Conservation (phyloP, 2,329 filamentous ascomycete genomes). For the Fusarium nygamai region DNA sequence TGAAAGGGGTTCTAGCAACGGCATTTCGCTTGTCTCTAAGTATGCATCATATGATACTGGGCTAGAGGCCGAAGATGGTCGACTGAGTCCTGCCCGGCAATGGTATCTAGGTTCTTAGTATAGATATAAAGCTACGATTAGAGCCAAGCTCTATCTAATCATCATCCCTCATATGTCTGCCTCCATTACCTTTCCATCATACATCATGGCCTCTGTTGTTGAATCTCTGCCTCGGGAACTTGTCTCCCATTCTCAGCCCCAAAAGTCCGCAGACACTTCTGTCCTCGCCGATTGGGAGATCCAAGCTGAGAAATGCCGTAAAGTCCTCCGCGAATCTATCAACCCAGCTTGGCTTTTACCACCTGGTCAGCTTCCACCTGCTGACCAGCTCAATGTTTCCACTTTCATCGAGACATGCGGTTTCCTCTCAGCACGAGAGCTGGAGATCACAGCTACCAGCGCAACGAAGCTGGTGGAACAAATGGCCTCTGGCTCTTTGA, state of each 20-base stretch:
- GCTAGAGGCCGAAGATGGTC: accelerated
- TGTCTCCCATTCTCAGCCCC: not conserved
- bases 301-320: not conserved
- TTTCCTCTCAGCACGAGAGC: not conserved
- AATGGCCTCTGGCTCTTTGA: not conserved
- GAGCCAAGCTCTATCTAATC: not conserved
- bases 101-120: not conserved
- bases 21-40: not conserved
- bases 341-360: not conserved
- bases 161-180: not conserved
- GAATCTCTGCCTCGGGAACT: not conserved
- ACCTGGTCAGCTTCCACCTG: not conserved
- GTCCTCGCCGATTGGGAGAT: not conserved
- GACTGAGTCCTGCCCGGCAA: not conserved
- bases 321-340: not conserved
- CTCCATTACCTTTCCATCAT: not conserved
- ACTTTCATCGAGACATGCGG: not conserved
- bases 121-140: accelerated
- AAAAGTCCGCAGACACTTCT: not conserved
- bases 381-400: not conserved
- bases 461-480: not conserved
- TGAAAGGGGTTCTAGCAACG: not conserved
- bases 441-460: not conserved
- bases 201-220: accelerated
- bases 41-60: not conserved